Evolutionary conservation across 805 yeast species (phyloP).

Genomic region (Suhomyces vadensis): DNA sequence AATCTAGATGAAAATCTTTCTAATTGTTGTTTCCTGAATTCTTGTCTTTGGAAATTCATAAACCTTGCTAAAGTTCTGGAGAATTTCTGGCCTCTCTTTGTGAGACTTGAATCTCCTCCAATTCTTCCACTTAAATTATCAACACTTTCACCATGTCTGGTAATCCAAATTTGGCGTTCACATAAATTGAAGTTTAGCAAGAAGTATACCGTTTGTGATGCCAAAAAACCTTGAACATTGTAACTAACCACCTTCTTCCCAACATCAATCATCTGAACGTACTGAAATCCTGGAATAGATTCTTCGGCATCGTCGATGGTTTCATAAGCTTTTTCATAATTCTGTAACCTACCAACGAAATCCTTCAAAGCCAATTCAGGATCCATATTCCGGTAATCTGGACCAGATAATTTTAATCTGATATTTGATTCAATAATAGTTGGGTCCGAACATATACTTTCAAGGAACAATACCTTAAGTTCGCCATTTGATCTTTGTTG

Average conservation of each 20-base stretch:
- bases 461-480: constrained; percentile 79
- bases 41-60: constrained; percentile 66
- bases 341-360: constrained; percentile 74
- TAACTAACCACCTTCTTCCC: constrained; percentile 93
- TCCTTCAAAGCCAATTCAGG: constrained; percentile 76
- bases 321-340: constrained; percentile 88
- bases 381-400: constrained; percentile 87
- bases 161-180: constrained; percentile 90
- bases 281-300: constrained; percentile 65
- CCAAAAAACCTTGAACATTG: constrained; percentile 81
- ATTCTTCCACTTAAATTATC: constrained; percentile 84
- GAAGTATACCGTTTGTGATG: constrained; percentile 91
- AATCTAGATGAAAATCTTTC: constrained; percentile 50
- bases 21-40: constrained; percentile 65
- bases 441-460: constrained; percentile 82
- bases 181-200: constrained; percentile 78
- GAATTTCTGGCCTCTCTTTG: constrained; percentile 75
- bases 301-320: constrained; percentile 83
- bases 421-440: constrained; percentile 80
- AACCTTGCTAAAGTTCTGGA: constrained; percentile 72
- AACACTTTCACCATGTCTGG: constrained; percentile 90
- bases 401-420: constrained; percentile 83
- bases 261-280: constrained; percentile 93
- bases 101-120: constrained; percentile 87
- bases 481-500: constrained; percentile 56